Evolutionary conservation across 1,284 basidiomycete species (phyloP).

Genomic region (Rhizoctonia solani): DNA sequence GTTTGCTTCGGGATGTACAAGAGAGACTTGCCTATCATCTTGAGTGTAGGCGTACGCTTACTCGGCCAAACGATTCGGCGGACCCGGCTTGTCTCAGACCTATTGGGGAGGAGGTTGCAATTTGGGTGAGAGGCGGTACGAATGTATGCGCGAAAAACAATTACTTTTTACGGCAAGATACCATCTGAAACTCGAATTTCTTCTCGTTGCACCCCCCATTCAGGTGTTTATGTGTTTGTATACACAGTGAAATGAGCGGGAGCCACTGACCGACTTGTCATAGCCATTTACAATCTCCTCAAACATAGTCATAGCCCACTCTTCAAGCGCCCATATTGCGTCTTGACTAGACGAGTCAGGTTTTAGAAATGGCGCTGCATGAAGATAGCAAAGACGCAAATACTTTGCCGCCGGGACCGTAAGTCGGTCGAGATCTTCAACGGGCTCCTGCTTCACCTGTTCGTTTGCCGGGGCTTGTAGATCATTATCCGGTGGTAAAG

Average conservation of each 20-base stretch:
- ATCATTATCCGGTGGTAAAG: background rate
- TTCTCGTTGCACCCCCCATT: too few relatives aligned
- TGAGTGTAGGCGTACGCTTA: slow-evolving; percentile 16
- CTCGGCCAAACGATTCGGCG: slow-evolving; percentile 24
- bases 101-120: background rate
- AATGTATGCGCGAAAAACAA: slow-evolving; percentile 24
- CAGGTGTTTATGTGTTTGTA: too few relatives aligned
- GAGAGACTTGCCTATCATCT: slow-evolving; percentile 6
- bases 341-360: slow-evolving; percentile 6
- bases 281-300: slow-evolving; percentile 34
- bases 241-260: background rate
- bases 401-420: background rate
- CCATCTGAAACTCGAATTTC: slow-evolving; percentile 15
- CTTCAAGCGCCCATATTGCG: slow-evolving; percentile 22
- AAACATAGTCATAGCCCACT: slow-evolving; percentile 27
- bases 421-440: background rate
- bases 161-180: slow-evolving; percentile 3
- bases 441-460: too few relatives aligned
- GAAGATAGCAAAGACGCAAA: background rate
- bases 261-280: slow-evolving; percentile 5
- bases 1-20: background rate
- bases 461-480: background rate
- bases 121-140: background rate
- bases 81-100: background rate
- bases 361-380: background rate